Conservation (phyloP, 2,329 filamentous ascomycete species). For the Ramichloridium luteum region DNA sequence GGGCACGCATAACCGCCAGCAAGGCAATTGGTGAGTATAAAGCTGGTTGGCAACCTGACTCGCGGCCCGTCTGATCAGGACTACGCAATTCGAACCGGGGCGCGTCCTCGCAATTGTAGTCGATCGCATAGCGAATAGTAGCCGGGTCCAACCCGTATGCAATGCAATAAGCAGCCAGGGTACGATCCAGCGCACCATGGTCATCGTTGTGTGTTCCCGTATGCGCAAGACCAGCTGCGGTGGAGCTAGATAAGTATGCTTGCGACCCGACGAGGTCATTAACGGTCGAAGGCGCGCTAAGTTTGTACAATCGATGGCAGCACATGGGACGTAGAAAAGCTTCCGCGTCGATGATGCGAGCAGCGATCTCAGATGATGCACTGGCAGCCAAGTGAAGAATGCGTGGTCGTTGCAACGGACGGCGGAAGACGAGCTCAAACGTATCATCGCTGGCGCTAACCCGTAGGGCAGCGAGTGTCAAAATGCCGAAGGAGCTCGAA, state of each 20-base stretch:
- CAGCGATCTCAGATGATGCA: slow-evolving; percentile 51
- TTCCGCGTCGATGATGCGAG: slow-evolving; percentile 48
- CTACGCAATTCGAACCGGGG: slow-evolving; percentile 51
- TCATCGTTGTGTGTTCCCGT: too few relatives aligned
- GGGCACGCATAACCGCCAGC: slow-evolving; percentile 55
- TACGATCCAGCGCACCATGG: slow-evolving; percentile 50
- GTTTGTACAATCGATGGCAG: slow-evolving; percentile 50
- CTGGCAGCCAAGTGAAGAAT: slow-evolving; percentile 51
- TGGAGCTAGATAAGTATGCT: too few relatives aligned
- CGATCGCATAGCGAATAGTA: slow-evolving; percentile 52
- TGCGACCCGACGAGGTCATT: slow-evolving; percentile 37
- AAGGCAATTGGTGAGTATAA: slow-evolving; percentile 49
- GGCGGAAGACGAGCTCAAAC: slow-evolving; percentile 50
- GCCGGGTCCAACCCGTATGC: slow-evolving; percentile 56
- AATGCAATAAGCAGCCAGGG: slow-evolving; percentile 56
- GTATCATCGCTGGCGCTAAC: slow-evolving; percentile 52
- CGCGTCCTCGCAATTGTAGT: slow-evolving; percentile 51
- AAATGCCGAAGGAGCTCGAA: slow-evolving; percentile 48
- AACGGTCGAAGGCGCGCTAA: slow-evolving; percentile 46
- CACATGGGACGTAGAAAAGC: slow-evolving; percentile 55
- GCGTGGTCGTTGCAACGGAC: slow-evolving; percentile 44
- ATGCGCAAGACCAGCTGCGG: too few relatives aligned
- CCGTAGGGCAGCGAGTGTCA: slow-evolving; percentile 47
- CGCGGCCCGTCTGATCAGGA: slow-evolving; percentile 23
- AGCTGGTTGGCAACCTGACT: too few relatives aligned